Evolutionary conservation across 164 flowering plant species (phyloP).

Genomic region (Tinospora cordifolia): DNA sequence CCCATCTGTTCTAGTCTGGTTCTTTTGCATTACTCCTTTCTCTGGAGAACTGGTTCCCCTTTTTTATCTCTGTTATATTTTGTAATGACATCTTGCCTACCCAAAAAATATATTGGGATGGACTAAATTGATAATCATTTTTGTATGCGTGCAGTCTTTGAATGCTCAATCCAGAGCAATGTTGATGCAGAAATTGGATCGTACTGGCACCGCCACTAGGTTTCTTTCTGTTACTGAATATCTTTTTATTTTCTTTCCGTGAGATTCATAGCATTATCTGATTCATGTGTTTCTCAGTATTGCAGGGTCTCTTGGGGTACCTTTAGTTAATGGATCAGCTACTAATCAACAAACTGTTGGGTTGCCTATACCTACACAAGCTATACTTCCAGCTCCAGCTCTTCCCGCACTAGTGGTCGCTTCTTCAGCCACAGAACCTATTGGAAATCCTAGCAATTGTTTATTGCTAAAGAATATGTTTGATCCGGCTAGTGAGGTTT

Average conservation of each 20-base stretch:
- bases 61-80: too few species aligned
- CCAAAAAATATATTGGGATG: neutral
- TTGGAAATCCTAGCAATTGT: slow-evolving; percentile 71
- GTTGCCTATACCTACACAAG: slow-evolving; percentile 40
- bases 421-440: slow-evolving; percentile 34
- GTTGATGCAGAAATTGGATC: slow-evolving; percentile 82
- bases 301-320: slow-evolving; percentile 61
- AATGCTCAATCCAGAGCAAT: slow-evolving; percentile 92
- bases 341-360: slow-evolving; percentile 33
- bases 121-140: neutral
- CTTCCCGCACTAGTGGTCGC: slow-evolving; percentile 31
- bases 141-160: slow-evolving; percentile 48
- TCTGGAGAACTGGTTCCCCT: too few species aligned
- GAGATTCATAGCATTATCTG: slow-evolving; percentile 9
- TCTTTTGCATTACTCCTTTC: too few species aligned
- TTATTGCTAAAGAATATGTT: slow-evolving; percentile 82
- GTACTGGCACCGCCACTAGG: slow-evolving; percentile 80
- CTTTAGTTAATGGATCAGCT: slow-evolving; percentile 53
- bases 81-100: too few species aligned
- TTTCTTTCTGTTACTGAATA: slow-evolving; percentile 20
- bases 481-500: slow-evolving; percentile 84
- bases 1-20: too few species aligned
- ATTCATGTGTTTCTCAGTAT: slow-evolving; percentile 37
- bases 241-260: neutral
- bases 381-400: slow-evolving; percentile 32